Percentiles rank a stretch among this genome's conserved stretches.
These are phyloP conservation scores for Blastocladiella britannica DNA, from an alignment of 192 early-diverging fungal species.

Conservation along the genomic window DNA sequence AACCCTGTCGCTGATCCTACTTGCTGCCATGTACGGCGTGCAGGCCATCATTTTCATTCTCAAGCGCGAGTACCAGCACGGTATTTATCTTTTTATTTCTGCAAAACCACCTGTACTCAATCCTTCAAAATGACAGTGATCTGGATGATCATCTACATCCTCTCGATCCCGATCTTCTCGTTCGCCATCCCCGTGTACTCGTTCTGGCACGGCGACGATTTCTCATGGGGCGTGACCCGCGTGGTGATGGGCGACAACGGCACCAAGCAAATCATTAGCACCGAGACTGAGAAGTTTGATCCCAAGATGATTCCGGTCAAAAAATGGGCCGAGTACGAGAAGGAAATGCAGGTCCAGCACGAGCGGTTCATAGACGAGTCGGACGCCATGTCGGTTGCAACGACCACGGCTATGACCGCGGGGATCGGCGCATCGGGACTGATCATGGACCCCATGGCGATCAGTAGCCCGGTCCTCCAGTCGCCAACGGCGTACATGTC, in stretches of 20 bases:
- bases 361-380: too few species aligned
- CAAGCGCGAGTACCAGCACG: conserved; percentile 35
- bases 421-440: too few species aligned
- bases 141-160: conserved; percentile 70
- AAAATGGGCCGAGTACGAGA: conserved; percentile 74
- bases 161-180: conserved; percentile 78
- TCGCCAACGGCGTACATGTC: too few species aligned
- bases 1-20: conserved; percentile 51
- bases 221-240: conserved; percentile 94
- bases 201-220: conserved; percentile 98
- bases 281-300: conserved; percentile 64
- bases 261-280: conserved; percentile 35
- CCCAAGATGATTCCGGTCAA: conserved; percentile 64
- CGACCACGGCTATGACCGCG: too few species aligned
- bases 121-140: too few species aligned
- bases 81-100: conserved; percentile 9
- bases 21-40: conserved; percentile 69
- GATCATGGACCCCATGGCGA: too few species aligned
- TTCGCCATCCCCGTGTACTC: conserved; percentile 83
- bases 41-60: conserved; percentile 66
- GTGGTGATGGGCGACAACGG: conserved; percentile 51
- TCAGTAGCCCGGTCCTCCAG: too few species aligned
- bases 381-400: too few species aligned
- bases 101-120: background rate
- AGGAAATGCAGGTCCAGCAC: too few species aligned